Evolutionary conservation across 2,329 filamentous ascomycete species (phyloP).

Genomic region (Penicillium rolfsii): DNA sequence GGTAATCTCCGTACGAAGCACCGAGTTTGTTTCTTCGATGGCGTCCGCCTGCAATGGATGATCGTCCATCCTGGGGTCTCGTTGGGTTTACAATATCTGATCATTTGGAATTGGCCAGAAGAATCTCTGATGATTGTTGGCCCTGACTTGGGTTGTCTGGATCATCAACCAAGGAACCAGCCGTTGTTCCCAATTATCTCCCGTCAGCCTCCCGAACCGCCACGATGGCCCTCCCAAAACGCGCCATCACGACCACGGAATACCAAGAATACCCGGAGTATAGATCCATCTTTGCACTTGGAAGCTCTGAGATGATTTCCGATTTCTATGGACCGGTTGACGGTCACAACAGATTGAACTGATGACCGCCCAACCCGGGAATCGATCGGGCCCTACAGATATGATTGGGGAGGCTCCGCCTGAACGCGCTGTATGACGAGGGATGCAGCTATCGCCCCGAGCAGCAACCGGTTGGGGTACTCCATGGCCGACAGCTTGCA

Average conservation of each 20-base stretch:
- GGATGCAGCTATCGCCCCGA: conserved; percentile 15
- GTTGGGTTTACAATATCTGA: conserved; percentile 2
- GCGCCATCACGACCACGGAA: neutral
- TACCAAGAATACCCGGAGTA: neutral
- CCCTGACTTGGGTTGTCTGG: neutral
- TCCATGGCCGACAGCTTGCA: conserved; percentile 14
- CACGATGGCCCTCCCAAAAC: neutral
- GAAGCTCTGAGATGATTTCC: neutral
- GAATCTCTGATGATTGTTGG: neutral
- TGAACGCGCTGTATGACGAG: conserved; percentile 28
- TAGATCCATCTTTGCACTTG: neutral
- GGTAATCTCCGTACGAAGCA: conserved; percentile 24
- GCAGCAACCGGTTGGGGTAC: conserved; percentile 14
- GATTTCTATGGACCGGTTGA: conserved; percentile 5
- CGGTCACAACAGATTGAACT: conserved; percentile 17
- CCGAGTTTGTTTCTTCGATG: conserved; percentile 6
- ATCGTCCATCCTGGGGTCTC: neutral
- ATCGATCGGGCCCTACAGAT: conserved; percentile 17
- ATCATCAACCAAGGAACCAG: neutral
- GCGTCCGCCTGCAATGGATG: neutral
- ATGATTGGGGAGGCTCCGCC: conserved; percentile 27
- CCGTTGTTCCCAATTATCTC: neutral
- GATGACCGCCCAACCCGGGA: conserved; percentile 25
- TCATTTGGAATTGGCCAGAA: neutral
- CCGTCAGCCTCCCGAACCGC: neutral